These are phyloP conservation scores for Excoecaria agallocha DNA, from an alignment of 345 rosid genomes.

Conservation along the genomic window DNA sequence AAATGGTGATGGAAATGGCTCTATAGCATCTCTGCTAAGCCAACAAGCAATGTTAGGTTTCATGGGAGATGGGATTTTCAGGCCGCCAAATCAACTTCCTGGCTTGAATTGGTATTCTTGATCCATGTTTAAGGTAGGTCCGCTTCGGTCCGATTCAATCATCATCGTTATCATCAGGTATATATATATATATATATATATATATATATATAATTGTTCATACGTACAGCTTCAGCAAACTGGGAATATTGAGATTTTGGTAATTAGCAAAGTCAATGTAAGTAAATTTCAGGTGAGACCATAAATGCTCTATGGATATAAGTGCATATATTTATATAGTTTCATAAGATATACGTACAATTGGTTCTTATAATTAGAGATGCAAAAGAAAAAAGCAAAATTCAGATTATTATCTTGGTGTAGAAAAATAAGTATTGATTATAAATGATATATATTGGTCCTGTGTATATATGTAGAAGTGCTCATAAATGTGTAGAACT, in stretches of 20 bases:
- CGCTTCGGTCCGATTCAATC: neutral
- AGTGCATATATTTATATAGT: neutral
- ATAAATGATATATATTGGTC: neutral
- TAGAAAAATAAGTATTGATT: slow-evolving; percentile 28
- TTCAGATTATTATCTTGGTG: slow-evolving; percentile 15
- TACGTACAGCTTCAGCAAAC: slow-evolving; percentile 6
- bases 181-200: slow-evolving; percentile 1
- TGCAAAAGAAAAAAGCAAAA: slow-evolving; percentile 5
- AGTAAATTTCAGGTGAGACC: slow-evolving; percentile 30
- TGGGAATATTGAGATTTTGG: slow-evolving; percentile 35
- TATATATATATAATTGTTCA: slow-evolving; percentile 21
- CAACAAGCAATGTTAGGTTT: slow-evolving; percentile 49
- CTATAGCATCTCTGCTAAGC: slow-evolving; percentile 46
- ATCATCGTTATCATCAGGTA: neutral
- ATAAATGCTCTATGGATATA: slow-evolving; percentile 14
- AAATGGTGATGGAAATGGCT: slow-evolving; percentile 33
- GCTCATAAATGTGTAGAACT: neutral
- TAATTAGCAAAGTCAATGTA: slow-evolving; percentile 17
- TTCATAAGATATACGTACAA: neutral
- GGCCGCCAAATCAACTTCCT: slow-evolving; percentile 56
- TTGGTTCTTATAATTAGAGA: slow-evolving; percentile 12
- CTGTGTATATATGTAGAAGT: slow-evolving; percentile 14
- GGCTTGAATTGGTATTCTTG: slow-evolving; percentile 79
- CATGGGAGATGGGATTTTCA: slow-evolving; percentile 50
- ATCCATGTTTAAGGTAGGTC: slow-evolving; percentile 6